phyloP scores from a whole-genome alignment of 305 asterid genomes.

The Fraxinus angustifolia region DNA sequence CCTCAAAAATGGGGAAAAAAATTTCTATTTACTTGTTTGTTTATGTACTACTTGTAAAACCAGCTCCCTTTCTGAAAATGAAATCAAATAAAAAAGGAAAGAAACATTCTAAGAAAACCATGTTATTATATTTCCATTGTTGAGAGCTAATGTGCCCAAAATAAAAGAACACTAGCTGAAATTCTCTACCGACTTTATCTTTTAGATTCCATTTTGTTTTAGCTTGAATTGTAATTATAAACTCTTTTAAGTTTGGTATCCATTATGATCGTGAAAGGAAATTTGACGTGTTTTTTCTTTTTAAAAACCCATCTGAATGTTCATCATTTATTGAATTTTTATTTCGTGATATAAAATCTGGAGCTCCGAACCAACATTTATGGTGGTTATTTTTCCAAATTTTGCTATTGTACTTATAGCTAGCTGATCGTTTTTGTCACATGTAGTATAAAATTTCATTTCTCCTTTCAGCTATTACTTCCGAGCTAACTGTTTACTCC shows the following conservation, averaged over 20 bases:
- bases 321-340: neutral
- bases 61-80: neutral
- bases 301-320: neutral
- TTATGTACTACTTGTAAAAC: neutral
- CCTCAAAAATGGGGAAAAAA: constrained; percentile 5
- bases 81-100: neutral
- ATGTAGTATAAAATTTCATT: neutral
- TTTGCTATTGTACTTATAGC: neutral
- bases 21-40: neutral
- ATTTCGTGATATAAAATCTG: neutral
- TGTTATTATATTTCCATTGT: neutral
- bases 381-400: neutral
- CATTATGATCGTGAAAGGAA: neutral
- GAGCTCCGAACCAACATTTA: neutral
- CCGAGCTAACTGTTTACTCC: neutral
- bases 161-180: neutral
- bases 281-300: neutral
- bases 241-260: neutral
- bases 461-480: neutral
- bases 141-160: neutral
- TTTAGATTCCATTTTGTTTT: neutral
- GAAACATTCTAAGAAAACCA: neutral
- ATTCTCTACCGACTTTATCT: neutral
- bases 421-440: neutral
- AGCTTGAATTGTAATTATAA: neutral